Conservation (phyloP, 2,329 filamentous ascomycete genomes). For the Triangularia verruculosa region DNA sequence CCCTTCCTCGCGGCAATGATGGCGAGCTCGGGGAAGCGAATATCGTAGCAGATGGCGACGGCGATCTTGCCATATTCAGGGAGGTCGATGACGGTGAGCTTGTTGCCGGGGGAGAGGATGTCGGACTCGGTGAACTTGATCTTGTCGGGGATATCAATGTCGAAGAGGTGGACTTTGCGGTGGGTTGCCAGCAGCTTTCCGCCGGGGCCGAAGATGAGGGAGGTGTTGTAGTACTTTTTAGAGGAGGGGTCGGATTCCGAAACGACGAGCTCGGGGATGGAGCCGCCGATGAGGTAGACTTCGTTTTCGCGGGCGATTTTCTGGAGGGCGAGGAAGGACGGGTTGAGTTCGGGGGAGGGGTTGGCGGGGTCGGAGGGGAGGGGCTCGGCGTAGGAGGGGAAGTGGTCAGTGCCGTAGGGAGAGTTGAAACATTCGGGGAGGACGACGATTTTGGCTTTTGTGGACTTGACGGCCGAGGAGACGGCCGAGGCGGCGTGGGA, state of each 20-base stretch:
- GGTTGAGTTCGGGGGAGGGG: constrained; percentile 54
- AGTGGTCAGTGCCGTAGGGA: constrained; percentile 87
- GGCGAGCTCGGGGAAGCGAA: constrained; percentile 92
- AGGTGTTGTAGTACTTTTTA: constrained; percentile 85
- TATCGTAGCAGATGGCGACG: constrained; percentile 94
- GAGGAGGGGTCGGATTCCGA: constrained; percentile 34
- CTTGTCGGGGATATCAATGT: constrained; percentile 95
- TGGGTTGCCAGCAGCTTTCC: constrained; percentile 83
- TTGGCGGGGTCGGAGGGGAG: constrained; percentile 74
- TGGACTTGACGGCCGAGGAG: constrained; percentile 65
- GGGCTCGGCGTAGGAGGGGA: constrained; percentile 86
- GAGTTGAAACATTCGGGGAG: constrained; percentile 99
- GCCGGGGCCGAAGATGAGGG: constrained; percentile 73
- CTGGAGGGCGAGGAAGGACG: constrained; percentile 78
- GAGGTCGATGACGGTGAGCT: constrained; percentile 79
- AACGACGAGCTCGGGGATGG: constrained; percentile 76
- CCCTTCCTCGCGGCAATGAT: constrained; percentile 82
- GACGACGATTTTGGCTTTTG: constrained; percentile 81
- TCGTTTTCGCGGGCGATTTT: constrained; percentile 74
- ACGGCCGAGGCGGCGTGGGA: constrained; percentile 76
- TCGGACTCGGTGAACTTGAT: constrained; percentile 90
- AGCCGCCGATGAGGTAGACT: constrained; percentile 83
- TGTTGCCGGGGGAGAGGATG: constrained; percentile 79
- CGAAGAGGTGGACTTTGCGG: constrained; percentile 93
- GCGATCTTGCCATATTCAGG: constrained; percentile 85